These are phyloP conservation scores for Collybia mongolica DNA, from an alignment of 768 basidiomycete species.

Conservation along the genomic window DNA sequence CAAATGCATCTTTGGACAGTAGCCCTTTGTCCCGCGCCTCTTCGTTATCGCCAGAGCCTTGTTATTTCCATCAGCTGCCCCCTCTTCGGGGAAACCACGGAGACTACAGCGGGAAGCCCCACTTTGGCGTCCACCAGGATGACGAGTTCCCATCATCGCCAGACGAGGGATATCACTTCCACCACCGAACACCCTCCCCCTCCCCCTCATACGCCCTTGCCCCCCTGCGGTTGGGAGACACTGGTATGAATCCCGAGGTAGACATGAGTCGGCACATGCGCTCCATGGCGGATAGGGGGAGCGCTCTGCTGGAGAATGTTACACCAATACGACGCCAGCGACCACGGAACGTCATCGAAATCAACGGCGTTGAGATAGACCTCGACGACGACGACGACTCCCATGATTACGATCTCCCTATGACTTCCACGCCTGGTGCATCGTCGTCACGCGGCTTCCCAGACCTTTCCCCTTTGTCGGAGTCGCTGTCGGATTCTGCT, in stretches of 20 bases:
- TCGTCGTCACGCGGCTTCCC: no score
- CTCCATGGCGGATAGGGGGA: not conserved
- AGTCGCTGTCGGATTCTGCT: no score
- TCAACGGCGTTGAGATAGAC: slow-evolving; percentile 40
- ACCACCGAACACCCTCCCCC: not conserved
- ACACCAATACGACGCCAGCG: not conserved
- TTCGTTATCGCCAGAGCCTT: slow-evolving; percentile 28
- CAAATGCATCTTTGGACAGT: slow-evolving; percentile 35
- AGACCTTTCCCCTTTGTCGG: no score
- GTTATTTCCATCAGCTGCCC: slow-evolving; percentile 28
- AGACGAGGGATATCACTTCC: not conserved
- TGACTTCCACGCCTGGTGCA: no score
- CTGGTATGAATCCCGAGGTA: no score
- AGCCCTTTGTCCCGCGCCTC: slow-evolving; percentile 34
- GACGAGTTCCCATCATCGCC: no score
- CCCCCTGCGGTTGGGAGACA: no score
- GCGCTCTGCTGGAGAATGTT: not conserved
- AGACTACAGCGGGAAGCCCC: slow-evolving; percentile 1
- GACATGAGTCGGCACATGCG: no score
- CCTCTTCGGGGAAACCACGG: not conserved
- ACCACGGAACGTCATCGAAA: slow-evolving; percentile 33
- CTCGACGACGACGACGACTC: slow-evolving; percentile 25
- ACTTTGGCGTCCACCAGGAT: slow-evolving; percentile 1
- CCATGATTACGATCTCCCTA: no score
- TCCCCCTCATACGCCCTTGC: not conserved